Base-by-base conservation (phyloP, 208 protist species). In the Porcisia hertigi region DNA sequence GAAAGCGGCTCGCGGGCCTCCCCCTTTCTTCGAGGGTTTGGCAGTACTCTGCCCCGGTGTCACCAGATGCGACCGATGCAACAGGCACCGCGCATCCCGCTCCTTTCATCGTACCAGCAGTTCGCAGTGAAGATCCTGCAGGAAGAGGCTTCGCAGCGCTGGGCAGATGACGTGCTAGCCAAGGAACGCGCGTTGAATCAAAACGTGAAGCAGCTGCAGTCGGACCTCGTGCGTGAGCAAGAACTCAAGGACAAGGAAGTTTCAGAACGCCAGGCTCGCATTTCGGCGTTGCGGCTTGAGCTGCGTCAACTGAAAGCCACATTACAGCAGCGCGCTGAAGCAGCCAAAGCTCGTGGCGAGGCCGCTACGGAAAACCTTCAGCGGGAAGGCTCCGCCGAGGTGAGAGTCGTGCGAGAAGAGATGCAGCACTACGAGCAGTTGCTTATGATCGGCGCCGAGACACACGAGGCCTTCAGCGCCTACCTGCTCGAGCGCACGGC, bases 161-260 rank as follows among this genome's bases (percentile, higher is more conserved):
- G 95, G 95, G 93, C 95, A 7, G 93, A 97, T 75, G 93, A 87
- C 49, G 82, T 98, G 39, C 86, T 98, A 3, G 69, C 85, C 7
- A 94, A 95, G 73, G 93, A 98, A 77, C 87, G 90, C 45, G 95
- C 96, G 69, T 79, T 96, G 34, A 98, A 98, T 79, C 90, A 96
- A 67, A 98, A 98, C 74, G 95, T 98, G 65, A 98, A 98, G 80
- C 92, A 96, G 81, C 87, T 98, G 20, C 93, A 96, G 80, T 86
- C 85, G 43, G 93, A 98, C 71, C 82, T 98, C 9, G 82, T 89
- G 55, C 79, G 81, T 8, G 92, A 97, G 83, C 87, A 89, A 41
- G 75, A 81, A 30, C 63, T 91, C 41, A 94, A 91, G 74, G 93
- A 98, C 74, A 86, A 88, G 80, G 93, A 98, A 62, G 69, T 98